Evolutionary conservation across 2,329 filamentous ascomycete genomes (phyloP).

Genomic region (Monosporascus sp.): DNA sequence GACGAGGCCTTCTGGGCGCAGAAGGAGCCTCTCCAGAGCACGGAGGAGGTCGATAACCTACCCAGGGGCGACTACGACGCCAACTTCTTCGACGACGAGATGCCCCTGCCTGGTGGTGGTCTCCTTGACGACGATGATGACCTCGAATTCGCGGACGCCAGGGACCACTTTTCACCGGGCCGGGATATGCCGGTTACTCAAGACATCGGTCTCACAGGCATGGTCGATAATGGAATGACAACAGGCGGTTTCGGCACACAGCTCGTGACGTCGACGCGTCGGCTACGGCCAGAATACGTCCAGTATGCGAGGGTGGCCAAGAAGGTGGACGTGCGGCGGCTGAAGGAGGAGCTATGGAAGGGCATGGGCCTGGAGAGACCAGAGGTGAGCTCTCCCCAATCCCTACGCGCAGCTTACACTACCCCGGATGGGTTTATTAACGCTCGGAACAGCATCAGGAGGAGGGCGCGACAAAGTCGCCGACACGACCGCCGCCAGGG

Average conservation of each 20-base stretch:
- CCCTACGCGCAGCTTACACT: constrained; percentile 1
- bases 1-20: constrained; percentile 95
- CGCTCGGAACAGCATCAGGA: constrained; percentile 12
- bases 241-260: constrained; percentile 57
- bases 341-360: constrained; percentile 68
- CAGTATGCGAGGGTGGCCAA: constrained; percentile 66
- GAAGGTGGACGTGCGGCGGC: constrained; percentile 63
- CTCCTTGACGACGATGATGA: constrained; percentile 62
- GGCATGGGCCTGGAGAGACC: constrained; percentile 54
- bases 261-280: constrained; percentile 59
- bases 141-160: constrained; percentile 71
- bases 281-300: constrained; percentile 62
- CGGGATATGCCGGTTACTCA: constrained; percentile 45
- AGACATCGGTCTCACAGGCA: constrained; percentile 41
- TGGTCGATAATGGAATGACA: constrained; percentile 47
- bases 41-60: constrained; percentile 45
- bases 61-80: constrained; percentile 84
- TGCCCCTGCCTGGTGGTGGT: constrained; percentile 60
- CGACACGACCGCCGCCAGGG: constrained; percentile 20
- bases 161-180: constrained; percentile 71
- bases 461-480: constrained; percentile 22
- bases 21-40: constrained; percentile 45
- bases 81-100: constrained; percentile 89
- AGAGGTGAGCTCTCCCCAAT: constrained; percentile 36
- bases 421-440: constrained; percentile 5